These are phyloP conservation scores for Trichoderma atrobrunneum DNA, from an alignment of 2,329 filamentous ascomycete species.

Conservation along the genomic window DNA sequence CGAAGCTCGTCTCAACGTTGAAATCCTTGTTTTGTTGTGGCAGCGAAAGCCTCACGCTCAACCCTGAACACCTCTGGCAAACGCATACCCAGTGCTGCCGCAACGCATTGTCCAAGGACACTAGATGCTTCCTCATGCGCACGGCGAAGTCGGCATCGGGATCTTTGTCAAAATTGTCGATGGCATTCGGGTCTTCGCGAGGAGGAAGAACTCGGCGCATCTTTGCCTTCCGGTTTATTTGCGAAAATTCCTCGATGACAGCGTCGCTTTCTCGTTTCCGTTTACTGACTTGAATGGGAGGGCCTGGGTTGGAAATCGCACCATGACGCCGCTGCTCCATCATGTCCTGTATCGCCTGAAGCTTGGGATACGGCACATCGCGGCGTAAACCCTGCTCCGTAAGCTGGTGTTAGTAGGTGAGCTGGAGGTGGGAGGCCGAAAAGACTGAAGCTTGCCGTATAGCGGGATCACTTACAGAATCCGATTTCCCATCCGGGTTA, in stretches of 20 bases:
- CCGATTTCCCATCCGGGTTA: neutral
- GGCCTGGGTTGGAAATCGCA: neutral
- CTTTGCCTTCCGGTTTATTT: neutral
- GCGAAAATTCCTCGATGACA: neutral
- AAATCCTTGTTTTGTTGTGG: neutral
- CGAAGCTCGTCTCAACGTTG: slow-evolving; percentile 1
- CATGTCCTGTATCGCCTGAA: neutral
- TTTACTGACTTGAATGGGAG: neutral
- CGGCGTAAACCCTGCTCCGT: neutral
- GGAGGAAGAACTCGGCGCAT: neutral
- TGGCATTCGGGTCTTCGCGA: neutral
- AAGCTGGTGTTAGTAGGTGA: neutral
- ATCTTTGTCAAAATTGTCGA: neutral
- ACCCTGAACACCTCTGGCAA: slow-evolving; percentile 9
- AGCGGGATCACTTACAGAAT: neutral
- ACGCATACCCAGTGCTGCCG: slow-evolving; percentile 7
- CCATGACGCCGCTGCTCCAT: neutral
- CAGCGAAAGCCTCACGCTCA: neutral
- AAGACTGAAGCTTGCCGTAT: neutral
- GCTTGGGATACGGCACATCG: neutral
- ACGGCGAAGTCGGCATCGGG: neutral
- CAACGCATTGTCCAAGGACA: neutral
- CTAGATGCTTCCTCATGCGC: slow-evolving; percentile 3
- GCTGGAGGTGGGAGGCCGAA: neutral
- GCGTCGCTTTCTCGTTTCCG: neutral